Evolutionary conservation across 305 asterid species (phyloP).

Genomic region (Stenogyne calaminthoides): DNA sequence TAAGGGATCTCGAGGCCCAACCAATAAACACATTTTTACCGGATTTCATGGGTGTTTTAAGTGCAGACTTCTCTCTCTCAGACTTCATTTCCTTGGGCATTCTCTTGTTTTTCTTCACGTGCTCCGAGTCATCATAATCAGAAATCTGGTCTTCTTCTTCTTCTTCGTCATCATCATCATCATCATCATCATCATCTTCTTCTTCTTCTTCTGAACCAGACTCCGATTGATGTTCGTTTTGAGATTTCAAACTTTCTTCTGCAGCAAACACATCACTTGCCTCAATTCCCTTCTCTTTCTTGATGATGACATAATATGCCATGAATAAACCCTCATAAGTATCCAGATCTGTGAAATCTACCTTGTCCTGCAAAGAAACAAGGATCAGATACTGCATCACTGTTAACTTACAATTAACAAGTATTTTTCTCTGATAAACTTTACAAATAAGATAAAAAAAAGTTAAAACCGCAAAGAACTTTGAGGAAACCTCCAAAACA

Average conservation of each 20-base stretch:
- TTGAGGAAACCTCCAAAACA: slow-evolving; percentile 2
- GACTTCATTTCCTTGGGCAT: slow-evolving; percentile 37
- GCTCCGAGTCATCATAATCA: slow-evolving; percentile 44
- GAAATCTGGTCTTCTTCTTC: slow-evolving; percentile 49
- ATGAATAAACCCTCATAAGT: slow-evolving; percentile 74
- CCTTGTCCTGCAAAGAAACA: slow-evolving; percentile 55
- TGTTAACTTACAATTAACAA: slow-evolving; percentile 9
- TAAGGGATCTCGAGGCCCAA: slow-evolving; percentile 80
- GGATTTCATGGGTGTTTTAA: slow-evolving; percentile 37
- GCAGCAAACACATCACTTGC: slow-evolving; percentile 49
- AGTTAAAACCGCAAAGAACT: slow-evolving; percentile 14
- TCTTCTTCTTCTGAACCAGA: slow-evolving; percentile 48
- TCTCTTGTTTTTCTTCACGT: slow-evolving; percentile 32
- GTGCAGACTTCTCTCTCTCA: slow-evolving; percentile 34
- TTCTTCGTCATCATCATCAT: slow-evolving; percentile 46
- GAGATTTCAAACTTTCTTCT: slow-evolving; percentile 34
- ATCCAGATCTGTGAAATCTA: slow-evolving; percentile 66
- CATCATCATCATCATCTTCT: slow-evolving; percentile 28
- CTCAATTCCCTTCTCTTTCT: slow-evolving; percentile 48
- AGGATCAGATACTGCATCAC: slow-evolving; percentile 18
- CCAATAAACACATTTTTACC: slow-evolving; percentile 55
- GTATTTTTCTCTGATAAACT: not conserved
- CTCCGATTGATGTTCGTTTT: slow-evolving; percentile 30
- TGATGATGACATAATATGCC: slow-evolving; percentile 71
- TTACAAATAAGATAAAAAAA: not conserved